These are phyloP conservation scores for Trapa incisa DNA, from an alignment of 345 rosid species.

Conservation along the genomic window DNA sequence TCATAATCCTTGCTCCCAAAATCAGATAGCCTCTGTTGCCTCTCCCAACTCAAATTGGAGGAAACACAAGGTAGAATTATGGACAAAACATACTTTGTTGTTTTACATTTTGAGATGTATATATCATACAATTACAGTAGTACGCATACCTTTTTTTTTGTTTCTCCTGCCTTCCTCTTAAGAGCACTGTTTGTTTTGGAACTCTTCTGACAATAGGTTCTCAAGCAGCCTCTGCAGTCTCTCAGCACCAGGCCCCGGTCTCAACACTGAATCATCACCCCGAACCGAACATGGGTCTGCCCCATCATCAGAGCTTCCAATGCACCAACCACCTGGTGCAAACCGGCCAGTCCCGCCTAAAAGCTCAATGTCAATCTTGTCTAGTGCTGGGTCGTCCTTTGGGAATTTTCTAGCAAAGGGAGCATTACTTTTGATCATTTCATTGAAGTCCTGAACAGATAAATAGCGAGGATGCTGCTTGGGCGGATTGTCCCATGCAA, in stretches of 20 bases:
- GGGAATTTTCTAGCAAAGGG: conserved; percentile 85
- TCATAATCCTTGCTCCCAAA: too few species aligned
- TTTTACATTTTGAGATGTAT: conserved; percentile 10
- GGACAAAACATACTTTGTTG: conserved; percentile 5
- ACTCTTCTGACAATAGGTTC: conserved; percentile 46
- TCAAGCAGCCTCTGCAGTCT: conserved; percentile 47
- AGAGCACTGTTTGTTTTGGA: conserved; percentile 42
- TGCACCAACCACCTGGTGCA: conserved; percentile 75
- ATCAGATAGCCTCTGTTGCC: neutral
- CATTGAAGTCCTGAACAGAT: conserved; percentile 52
- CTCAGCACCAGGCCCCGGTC: conserved; percentile 67
- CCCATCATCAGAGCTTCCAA: conserved; percentile 42
- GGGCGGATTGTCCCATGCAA: conserved; percentile 94
- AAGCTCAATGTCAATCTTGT: conserved; percentile 72
- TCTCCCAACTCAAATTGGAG: neutral
- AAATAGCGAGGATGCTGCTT: conserved; percentile 76
- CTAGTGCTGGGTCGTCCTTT: conserved; percentile 60
- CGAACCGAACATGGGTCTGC: conserved; percentile 52
- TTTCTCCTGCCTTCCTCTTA: conserved; percentile 9
- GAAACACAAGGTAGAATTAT: neutral
- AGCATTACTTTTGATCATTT: conserved; percentile 70
- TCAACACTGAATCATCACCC: conserved; percentile 48
- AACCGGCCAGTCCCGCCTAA: conserved; percentile 49
- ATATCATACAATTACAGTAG: conserved; percentile 18
- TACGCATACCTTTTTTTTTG: conserved; percentile 12